Percentiles rank a stretch among this genome's conserved stretches.
Conservation (phyloP, 805 yeast species). For the Nakazawaea populi region DNA sequence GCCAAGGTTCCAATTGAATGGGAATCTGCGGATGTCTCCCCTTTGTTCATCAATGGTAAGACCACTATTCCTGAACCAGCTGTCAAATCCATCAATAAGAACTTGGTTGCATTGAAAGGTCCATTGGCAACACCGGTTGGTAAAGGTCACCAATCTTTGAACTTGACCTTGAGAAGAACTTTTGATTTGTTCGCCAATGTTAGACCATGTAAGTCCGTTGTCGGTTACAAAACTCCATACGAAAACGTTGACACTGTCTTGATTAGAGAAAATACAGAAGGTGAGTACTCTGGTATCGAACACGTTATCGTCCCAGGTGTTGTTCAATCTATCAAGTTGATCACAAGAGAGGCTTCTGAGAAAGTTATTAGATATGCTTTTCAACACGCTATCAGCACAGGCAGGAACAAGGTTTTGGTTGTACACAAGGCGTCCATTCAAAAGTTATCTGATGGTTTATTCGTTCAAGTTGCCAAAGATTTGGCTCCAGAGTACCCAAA, state of each 20-base stretch:
- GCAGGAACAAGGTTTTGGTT: conserved; percentile 83
- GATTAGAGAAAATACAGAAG: conserved; percentile 99
- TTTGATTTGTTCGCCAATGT: conserved; percentile 95
- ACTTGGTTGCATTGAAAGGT: conserved; percentile 95
- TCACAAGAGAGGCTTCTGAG: conserved; percentile 94
- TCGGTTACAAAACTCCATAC: conserved; percentile 90
- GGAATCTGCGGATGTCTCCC: conserved; percentile 96
- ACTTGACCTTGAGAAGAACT: conserved; percentile 95
- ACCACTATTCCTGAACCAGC: conserved; percentile 92
- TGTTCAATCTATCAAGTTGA: conserved; percentile 94
- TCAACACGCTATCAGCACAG: conserved; percentile 88
- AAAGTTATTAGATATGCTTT: conserved; percentile 95
- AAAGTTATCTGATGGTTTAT: conserved; percentile 97
- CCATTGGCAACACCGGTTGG: conserved; percentile 99
- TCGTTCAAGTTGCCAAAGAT: conserved; percentile 86
- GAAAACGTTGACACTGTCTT: conserved; percentile 87
- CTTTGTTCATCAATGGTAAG: conserved; percentile 83
- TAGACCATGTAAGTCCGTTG: conserved; percentile 91
- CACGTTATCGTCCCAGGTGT: conserved; percentile 98
- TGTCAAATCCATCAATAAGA: conserved; percentile 85
- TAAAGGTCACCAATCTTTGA: conserved; percentile 96
- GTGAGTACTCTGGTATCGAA: conserved; percentile 99
- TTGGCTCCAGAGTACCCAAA: conserved; percentile 90
- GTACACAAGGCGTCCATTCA: conserved; percentile 98
- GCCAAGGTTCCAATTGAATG: conserved; percentile 95